phyloP scores from a whole-genome alignment of 768 basidiomycete genomes.

The Dioszegia hungarica region DNA sequence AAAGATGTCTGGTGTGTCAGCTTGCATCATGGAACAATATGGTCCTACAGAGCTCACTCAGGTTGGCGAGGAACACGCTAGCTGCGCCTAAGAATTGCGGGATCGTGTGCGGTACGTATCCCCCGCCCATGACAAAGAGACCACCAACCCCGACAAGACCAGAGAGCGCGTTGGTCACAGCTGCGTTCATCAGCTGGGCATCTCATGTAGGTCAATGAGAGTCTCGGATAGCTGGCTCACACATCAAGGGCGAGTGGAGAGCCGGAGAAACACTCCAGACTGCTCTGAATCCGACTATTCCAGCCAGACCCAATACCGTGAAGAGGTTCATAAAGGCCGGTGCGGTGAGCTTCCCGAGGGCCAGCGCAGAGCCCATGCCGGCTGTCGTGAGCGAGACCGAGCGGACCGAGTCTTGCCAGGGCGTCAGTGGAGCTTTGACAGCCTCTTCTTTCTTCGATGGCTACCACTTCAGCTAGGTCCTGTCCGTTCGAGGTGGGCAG shows the following conservation, averaged over 20 bases:
- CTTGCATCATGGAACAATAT: not conserved
- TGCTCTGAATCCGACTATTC: conserved; percentile 78
- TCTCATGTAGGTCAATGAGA: not conserved
- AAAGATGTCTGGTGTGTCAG: conserved; percentile 56
- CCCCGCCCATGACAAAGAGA: conserved; percentile 85
- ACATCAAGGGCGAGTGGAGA: conserved; percentile 83
- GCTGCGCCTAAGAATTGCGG: conserved; percentile 73
- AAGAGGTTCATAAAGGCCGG: conserved; percentile 82
- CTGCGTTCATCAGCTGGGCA: conserved; percentile 3
- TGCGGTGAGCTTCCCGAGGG: conserved; percentile 72
- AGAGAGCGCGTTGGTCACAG: conserved; percentile 82
- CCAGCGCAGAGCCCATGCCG: conserved; percentile 69
- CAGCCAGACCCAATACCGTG: conserved; percentile 81
- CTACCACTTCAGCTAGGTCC: not conserved
- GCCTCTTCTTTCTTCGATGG: conserved; percentile 51
- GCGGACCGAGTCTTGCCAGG: conserved; percentile 74
- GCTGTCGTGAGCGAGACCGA: conserved; percentile 70
- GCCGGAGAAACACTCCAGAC: conserved; percentile 87
- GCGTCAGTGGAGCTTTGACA: conserved; percentile 61
- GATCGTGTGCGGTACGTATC: conserved; percentile 72
- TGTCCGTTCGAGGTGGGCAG: not conserved
- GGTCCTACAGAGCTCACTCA: conserved; percentile 50
- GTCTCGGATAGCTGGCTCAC: conserved; percentile 8
- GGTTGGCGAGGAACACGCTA: conserved; percentile 78
- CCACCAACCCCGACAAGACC: conserved; percentile 82